These are phyloP conservation scores for Spiromastix sp. DNA, from an alignment of 2,329 filamentous ascomycete genomes.

Conservation along the genomic window DNA sequence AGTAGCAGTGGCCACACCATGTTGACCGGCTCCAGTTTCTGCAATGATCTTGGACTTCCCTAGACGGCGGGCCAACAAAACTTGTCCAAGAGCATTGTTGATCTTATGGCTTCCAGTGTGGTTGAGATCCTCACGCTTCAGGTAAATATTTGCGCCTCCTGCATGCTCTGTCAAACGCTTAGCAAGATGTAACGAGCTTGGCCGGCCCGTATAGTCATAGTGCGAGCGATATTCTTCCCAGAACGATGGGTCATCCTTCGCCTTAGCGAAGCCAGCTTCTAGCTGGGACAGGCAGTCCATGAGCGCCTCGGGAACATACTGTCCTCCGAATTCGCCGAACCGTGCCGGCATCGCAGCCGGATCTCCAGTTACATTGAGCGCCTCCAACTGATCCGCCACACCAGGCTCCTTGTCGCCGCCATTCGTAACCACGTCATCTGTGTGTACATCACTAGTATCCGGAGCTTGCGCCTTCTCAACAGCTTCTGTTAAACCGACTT, in stretches of 20 bases:
- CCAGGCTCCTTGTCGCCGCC: constrained; percentile 48
- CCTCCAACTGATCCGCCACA: constrained; percentile 73
- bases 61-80: constrained; percentile 71
- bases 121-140: constrained; percentile 96
- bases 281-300: constrained; percentile 94
- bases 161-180: constrained; percentile 79
- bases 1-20: constrained; percentile 94
- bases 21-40: constrained; percentile 93
- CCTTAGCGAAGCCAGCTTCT: constrained; percentile 80
- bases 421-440: constrained; percentile 40
- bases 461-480: constrained; percentile 51
- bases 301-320: constrained; percentile 93
- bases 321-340: constrained; percentile 92
- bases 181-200: constrained; percentile 82
- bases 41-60: constrained; percentile 97
- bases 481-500: constrained; percentile 61
- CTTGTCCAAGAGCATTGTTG: constrained; percentile 93
- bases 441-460: constrained; percentile 36
- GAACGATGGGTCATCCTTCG: constrained; percentile 78
- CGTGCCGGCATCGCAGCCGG: constrained; percentile 61
- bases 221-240: constrained; percentile 96
- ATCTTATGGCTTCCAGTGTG: constrained; percentile 99
- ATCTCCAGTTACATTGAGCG: constrained; percentile 56
- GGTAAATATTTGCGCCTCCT: constrained; percentile 89
- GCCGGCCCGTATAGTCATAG: constrained; percentile 95